phyloP scores from a whole-genome alignment of 495 filamentous ascomycete genomes.

The Haplographium delicatum region DNA sequence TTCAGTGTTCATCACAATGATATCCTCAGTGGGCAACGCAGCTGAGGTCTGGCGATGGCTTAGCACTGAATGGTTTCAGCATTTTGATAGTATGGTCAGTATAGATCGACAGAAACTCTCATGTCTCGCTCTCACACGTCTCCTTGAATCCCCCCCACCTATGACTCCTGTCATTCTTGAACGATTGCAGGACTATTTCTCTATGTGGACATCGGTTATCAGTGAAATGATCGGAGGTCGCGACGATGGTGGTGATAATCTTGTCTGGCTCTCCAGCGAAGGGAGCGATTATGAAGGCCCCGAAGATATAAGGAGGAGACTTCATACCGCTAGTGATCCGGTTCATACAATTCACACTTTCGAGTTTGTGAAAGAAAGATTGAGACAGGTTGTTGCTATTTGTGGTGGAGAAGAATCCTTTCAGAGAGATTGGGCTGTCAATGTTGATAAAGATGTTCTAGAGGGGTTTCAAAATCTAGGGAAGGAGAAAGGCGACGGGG shows the following conservation, averaged over 20 bases:
- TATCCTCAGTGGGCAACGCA: slow-evolving; percentile 34
- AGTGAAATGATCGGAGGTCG: slow-evolving; percentile 32
- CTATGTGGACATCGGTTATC: slow-evolving; percentile 48
- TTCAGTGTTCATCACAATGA: slow-evolving; percentile 54
- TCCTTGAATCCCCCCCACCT: slow-evolving; percentile 58
- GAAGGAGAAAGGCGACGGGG: slow-evolving; percentile 1
- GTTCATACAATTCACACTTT: slow-evolving; percentile 67
- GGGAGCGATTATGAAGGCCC: slow-evolving; percentile 64
- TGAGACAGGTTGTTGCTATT: slow-evolving; percentile 59
- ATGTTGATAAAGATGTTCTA: slow-evolving; percentile 81
- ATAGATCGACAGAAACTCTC: slow-evolving; percentile 73
- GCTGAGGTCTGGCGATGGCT: slow-evolving; percentile 66
- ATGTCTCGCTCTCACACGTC: slow-evolving; percentile 71
- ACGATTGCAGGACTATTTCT: slow-evolving; percentile 46
- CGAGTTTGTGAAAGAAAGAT: slow-evolving; percentile 60
- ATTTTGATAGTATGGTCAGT: slow-evolving; percentile 78
- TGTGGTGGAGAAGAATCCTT: slow-evolving; percentile 72
- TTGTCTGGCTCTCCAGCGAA: slow-evolving; percentile 62
- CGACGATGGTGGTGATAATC: slow-evolving; percentile 31
- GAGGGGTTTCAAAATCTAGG: slow-evolving; percentile 48
- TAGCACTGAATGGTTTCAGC: slow-evolving; percentile 78
- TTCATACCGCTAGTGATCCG: slow-evolving; percentile 58
- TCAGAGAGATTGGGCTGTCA: slow-evolving; percentile 71
- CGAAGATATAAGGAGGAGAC: slow-evolving; percentile 43
- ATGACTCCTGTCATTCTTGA: slow-evolving; percentile 41